phyloP scores from a whole-genome alignment of 805 yeast genomes.

The Peterozyma toletana region DNA sequence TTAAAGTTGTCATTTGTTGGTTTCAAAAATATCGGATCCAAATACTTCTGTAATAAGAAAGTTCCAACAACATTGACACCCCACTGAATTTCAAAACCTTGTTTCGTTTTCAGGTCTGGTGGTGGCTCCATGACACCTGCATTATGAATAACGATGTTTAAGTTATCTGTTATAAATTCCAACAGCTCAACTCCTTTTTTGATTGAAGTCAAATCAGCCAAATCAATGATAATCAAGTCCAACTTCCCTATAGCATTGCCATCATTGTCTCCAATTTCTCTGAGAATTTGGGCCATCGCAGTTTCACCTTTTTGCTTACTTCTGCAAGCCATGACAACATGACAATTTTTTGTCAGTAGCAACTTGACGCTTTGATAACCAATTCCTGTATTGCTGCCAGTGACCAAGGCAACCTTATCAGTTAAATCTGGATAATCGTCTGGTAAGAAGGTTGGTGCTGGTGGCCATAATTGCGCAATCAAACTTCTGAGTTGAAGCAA shows the following conservation, averaged over 20 bases:
- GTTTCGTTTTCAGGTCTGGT: slow-evolving; percentile 25
- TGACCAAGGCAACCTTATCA: slow-evolving; percentile 22
- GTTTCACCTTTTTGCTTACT: slow-evolving; percentile 21
- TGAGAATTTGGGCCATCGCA: slow-evolving; percentile 19
- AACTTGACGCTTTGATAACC: slow-evolving; percentile 25
- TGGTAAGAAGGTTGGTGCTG: slow-evolving; percentile 19
- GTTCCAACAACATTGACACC: slow-evolving; percentile 43
- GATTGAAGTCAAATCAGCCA: slow-evolving; percentile 33
- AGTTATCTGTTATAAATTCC: slow-evolving; percentile 14
- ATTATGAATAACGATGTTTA: slow-evolving; percentile 33
- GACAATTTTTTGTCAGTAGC: slow-evolving; percentile 24
- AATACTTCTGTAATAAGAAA: slow-evolving; percentile 30
- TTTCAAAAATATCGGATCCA: slow-evolving; percentile 28
- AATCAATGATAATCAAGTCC: slow-evolving; percentile 23
- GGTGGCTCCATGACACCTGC: slow-evolving; percentile 39
- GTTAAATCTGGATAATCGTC: slow-evolving; percentile 24
- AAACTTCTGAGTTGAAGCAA: too few species aligned
- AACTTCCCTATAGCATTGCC: slow-evolving; percentile 14
- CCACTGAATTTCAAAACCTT: slow-evolving; percentile 38
- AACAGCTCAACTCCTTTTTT: slow-evolving; percentile 27
- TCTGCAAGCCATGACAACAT: slow-evolving; percentile 30
- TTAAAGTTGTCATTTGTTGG: slow-evolving; percentile 13
- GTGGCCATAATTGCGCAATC: slow-evolving; percentile 3
- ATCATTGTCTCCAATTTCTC: slow-evolving; percentile 11
- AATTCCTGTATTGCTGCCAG: slow-evolving; percentile 27